These are phyloP conservation scores for Coniochaeta sp. DNA, from an alignment of 2,329 filamentous ascomycete species.

Conservation along the genomic window DNA sequence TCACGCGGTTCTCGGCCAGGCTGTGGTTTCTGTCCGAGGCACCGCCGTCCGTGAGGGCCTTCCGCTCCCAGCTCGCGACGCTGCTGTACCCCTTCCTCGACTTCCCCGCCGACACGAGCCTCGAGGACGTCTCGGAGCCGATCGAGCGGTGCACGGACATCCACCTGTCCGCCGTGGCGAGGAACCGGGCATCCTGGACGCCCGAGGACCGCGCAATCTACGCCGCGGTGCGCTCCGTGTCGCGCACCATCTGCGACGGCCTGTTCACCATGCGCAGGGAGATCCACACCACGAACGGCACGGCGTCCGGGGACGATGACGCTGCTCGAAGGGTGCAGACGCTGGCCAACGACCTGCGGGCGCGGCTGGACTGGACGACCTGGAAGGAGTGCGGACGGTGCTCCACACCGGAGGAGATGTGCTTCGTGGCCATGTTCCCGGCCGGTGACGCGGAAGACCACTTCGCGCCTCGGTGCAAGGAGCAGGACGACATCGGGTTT, in stretches of 20 bases:
- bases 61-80: conserved; percentile 28
- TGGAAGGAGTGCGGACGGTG: conserved; percentile 27
- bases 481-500: background rate
- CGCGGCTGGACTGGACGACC: conserved; percentile 22
- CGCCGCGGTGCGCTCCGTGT: conserved; percentile 31
- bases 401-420: conserved; percentile 20
- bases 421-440: conserved; percentile 31
- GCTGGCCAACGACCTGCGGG: conserved; percentile 13
- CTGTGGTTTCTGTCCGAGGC: conserved; percentile 33
- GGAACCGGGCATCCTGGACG: conserved; percentile 17
- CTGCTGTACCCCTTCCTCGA: conserved; percentile 37
- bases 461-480: background rate
- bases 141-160: conserved; percentile 38
- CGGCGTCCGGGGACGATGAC: conserved; percentile 7
- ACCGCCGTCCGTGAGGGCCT: conserved; percentile 15
- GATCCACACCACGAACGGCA: conserved; percentile 7
- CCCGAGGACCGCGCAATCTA: conserved; percentile 36
- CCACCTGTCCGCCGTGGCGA: conserved; percentile 26
- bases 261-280: conserved; percentile 20
- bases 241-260: conserved; percentile 28
- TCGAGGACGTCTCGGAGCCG: conserved; percentile 25
- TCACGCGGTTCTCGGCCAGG: conserved; percentile 52
- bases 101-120: conserved; percentile 24
- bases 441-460: conserved; percentile 18
- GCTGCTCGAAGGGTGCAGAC: conserved; percentile 5